These are phyloP conservation scores for Stagonosporopsis chrysanthemi DNA, from an alignment of 2,329 filamentous ascomycete genomes.

Conservation along the genomic window DNA sequence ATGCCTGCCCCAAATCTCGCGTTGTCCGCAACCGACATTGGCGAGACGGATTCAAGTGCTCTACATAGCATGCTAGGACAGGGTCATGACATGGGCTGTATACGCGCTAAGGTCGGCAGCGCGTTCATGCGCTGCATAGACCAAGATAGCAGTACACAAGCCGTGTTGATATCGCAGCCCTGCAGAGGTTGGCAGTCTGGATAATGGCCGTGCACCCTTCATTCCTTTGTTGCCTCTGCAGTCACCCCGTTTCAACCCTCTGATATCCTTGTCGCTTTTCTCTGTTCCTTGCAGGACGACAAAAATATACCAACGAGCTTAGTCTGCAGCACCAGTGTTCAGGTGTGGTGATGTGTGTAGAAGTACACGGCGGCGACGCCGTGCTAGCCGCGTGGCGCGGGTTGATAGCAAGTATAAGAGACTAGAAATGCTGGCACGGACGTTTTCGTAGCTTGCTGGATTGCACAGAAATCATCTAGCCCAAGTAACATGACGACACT, in stretches of 20 bases:
- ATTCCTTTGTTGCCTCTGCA: conserved; percentile 28
- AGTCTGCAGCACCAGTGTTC: neutral
- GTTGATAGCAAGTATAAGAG: neutral
- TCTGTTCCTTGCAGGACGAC: conserved; percentile 7
- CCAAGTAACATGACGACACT: neutral
- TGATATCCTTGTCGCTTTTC: conserved; percentile 14
- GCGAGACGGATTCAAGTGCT: neutral
- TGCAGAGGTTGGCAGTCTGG: conserved; percentile 18
- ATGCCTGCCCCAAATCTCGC: conserved; percentile 1
- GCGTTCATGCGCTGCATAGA: conserved; percentile 13
- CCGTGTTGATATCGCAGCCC: conserved; percentile 7
- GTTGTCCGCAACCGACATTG: conserved; percentile 2
- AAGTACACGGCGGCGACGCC: neutral
- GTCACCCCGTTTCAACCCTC: conserved; percentile 22
- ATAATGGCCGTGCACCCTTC: conserved; percentile 15
- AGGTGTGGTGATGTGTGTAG: neutral
- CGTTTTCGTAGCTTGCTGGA: neutral
- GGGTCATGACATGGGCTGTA: conserved; percentile 5
- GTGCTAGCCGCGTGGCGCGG: neutral
- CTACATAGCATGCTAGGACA: conserved; percentile 1
- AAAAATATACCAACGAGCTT: neutral
- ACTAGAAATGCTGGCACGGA: conserved; percentile 2
- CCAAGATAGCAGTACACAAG: conserved; percentile 18
- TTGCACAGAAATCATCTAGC: neutral
- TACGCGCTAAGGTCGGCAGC: conserved; percentile 11